Percentiles rank a stretch among this genome's conserved stretches.
phyloP scores from a whole-genome alignment of 2,329 filamentous ascomycete species.

The Pestalotiopsis sp. region DNA sequence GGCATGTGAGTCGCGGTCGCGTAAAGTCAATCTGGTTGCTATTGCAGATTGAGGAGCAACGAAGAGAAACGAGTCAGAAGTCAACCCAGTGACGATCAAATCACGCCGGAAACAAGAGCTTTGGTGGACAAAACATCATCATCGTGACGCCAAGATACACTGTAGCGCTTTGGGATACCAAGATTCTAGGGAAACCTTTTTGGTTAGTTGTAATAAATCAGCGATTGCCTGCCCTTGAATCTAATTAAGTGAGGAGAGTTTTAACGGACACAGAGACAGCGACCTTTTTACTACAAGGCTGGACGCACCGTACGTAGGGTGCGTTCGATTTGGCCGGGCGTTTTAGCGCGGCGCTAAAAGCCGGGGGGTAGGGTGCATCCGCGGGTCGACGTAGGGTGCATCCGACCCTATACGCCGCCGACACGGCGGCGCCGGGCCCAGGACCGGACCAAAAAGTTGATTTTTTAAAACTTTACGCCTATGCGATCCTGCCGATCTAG shows the following conservation, averaged over 20 bases:
- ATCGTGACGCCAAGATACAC: background rate
- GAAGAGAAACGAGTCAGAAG: background rate
- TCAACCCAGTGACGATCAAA: background rate
- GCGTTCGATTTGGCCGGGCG: too few species aligned
- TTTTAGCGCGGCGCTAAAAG: too few species aligned
- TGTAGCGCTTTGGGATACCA: background rate
- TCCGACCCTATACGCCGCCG: too few species aligned
- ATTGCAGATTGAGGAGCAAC: background rate
- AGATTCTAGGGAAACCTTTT: background rate
- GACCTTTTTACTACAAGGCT: background rate
- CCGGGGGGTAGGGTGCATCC: too few species aligned
- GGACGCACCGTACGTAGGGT: too few species aligned
- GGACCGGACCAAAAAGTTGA: too few species aligned
- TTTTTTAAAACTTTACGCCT: too few species aligned
- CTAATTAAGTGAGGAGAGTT: background rate
- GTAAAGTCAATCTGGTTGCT: background rate
- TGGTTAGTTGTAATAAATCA: background rate
- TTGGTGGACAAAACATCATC: background rate
- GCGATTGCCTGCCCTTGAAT: background rate
- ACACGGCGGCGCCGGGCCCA: too few species aligned
- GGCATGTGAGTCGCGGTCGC: background rate
- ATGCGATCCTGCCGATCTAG: too few species aligned
- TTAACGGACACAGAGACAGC: background rate
- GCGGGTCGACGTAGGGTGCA: too few species aligned
- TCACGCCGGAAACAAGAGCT: background rate